Base-by-base conservation (phyloP, 331 rosid genomes). In the Malus hybrid region DNA sequence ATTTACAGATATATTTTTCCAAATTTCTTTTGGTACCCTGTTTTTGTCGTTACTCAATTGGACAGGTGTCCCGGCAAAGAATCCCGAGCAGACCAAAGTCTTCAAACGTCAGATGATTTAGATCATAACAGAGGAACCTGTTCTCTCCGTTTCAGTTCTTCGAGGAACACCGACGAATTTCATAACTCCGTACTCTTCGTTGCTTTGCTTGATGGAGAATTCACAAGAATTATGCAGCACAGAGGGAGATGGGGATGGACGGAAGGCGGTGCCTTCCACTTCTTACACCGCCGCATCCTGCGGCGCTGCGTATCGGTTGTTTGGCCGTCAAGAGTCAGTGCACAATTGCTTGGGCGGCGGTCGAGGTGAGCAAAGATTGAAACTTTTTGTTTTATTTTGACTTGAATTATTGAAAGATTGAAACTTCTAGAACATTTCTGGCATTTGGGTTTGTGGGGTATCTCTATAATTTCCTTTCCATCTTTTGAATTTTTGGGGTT, bases 191-290 rank as follows among this genome's bases (percentile, higher is more conserved):
- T n/a, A 14, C 36, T 72, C 67, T 34, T 76, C 12, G 18, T 79
- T 63, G 44, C 44, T 39, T 39, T 39, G 44, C 18, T 52, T 73
- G 68, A 86, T 83, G 88, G 91, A 87, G 56, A 70, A 28, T 63
- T 63, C 75, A 48, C 85, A 73, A 29, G 81, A 75, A 60, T 56
- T 75, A 57, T 71, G 70, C 74, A 46, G 28, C 81, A 62, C 50
- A n/a, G 93, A 86, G 46, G 83, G 72, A 61, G 91, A 89, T 29
- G 88, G 75, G 44, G 85, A 83, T 67, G 93, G 74, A 61, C 76
- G 79, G 67, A 81, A 79, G 71, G 70, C 81, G 48, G 11, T 70
- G 66, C 42, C 87, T 54, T 44, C 77, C 71, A 83, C 86, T 60
- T 80, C 88, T 13, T 67, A 72, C 11, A 19, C 73, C 39, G 28